These are phyloP conservation scores for Xylaria grammica DNA, from an alignment of 495 filamentous ascomycete genomes.

Conservation along the genomic window DNA sequence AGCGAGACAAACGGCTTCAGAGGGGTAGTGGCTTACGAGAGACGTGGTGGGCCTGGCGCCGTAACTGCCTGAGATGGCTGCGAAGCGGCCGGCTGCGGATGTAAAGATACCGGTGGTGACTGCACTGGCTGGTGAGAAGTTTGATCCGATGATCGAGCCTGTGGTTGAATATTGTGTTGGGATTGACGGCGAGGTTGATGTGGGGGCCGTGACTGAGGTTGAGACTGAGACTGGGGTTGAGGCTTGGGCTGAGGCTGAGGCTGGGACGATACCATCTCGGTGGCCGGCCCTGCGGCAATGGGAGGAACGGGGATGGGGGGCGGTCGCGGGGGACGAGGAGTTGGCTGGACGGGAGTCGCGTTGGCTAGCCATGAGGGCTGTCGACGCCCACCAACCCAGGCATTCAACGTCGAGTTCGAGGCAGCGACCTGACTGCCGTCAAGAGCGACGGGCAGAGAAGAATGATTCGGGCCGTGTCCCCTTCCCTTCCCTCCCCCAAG, in stretches of 20 bases:
- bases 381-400: slow-evolving; percentile 68
- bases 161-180: slow-evolving; percentile 12
- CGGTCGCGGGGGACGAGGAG: slow-evolving; percentile 41
- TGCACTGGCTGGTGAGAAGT: background rate
- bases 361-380: slow-evolving; percentile 72
- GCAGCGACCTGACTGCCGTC: slow-evolving; percentile 53
- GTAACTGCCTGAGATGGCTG: slow-evolving; percentile 1
- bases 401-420: slow-evolving; percentile 72
- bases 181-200: slow-evolving; percentile 7
- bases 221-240: slow-evolving; percentile 24
- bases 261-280: slow-evolving; percentile 9
- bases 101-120: background rate
- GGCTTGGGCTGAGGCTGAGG: slow-evolving; percentile 21
- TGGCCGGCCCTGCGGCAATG: slow-evolving; percentile 14
- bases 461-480: background rate
- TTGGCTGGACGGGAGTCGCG: slow-evolving; percentile 43
- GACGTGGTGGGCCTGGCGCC: slow-evolving; percentile 22
- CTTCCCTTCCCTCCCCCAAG: slow-evolving; percentile 2
- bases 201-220: background rate
- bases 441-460: background rate
- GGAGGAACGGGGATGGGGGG: slow-evolving; percentile 14
- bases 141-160: slow-evolving; percentile 1
- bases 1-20: slow-evolving; percentile 12
- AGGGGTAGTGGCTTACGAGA: slow-evolving; percentile 21
- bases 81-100: background rate